Conservation (phyloP, 768 basidiomycete genomes). For the Panellus pusillus region DNA sequence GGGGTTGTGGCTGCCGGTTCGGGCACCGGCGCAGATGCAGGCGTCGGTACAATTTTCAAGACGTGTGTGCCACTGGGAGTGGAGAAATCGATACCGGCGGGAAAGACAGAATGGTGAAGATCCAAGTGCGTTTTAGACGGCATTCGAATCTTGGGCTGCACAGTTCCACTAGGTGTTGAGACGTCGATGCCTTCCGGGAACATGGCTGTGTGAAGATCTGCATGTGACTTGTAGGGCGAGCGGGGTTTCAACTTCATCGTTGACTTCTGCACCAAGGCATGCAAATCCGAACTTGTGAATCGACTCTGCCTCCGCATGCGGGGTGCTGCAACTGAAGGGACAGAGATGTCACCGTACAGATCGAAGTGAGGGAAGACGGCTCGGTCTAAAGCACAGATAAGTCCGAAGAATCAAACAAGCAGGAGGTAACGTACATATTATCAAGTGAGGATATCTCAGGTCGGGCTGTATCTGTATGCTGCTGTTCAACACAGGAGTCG, state of each 20-base stretch:
- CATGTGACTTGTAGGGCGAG: constrained; percentile 10
- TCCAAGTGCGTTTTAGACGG: constrained; percentile 12
- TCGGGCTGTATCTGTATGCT: constrained; percentile 5
- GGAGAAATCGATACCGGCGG: constrained; percentile 5
- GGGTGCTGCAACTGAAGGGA: constrained; percentile 4
- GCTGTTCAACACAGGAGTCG: background rate
- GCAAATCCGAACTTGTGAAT: constrained; percentile 19
- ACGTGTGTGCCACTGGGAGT: constrained; percentile 10
- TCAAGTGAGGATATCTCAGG: constrained; percentile 35
- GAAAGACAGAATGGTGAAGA: constrained; percentile 15
- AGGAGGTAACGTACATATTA: constrained; percentile 32
- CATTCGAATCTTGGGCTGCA: background rate
- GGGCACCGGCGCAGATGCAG: background rate
- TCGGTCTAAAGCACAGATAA: constrained; percentile 30
- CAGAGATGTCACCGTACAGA: constrained; percentile 32
- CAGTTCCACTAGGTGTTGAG: constrained; percentile 13
- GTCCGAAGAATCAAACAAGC: background rate
- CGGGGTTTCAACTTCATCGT: background rate
- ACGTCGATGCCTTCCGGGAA: constrained; percentile 15
- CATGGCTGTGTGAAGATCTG: constrained; percentile 14
- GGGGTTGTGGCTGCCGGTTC: background rate
- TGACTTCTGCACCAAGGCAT: constrained; percentile 17
- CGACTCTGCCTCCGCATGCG: constrained; percentile 9
- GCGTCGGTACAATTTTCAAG: background rate
- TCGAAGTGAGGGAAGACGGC: constrained; percentile 41